A percentile compares a stretch with the other conserved stretches of the same genome.
phyloP scores from a whole-genome alignment of 768 basidiomycete species.

The Lentinula sp. region DNA sequence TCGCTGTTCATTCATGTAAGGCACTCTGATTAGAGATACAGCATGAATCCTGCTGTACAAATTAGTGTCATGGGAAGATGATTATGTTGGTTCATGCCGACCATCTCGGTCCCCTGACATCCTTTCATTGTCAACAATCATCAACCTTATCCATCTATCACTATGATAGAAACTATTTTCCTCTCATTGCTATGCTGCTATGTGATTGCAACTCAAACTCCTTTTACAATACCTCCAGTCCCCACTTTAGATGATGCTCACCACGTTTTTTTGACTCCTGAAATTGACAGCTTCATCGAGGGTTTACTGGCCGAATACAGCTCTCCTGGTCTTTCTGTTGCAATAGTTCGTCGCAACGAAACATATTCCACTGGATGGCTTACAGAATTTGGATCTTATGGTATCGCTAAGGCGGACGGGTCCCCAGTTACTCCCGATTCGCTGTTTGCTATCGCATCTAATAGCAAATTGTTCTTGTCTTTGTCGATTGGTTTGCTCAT shows the following conservation, averaged over 20 bases:
- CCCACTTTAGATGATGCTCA: not conserved
- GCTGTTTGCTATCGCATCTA: constrained; percentile 37
- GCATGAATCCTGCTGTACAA: too few species aligned
- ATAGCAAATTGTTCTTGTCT: constrained; percentile 35
- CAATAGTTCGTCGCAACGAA: constrained; percentile 29
- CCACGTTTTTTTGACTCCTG: constrained; percentile 7
- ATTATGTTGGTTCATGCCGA: too few species aligned
- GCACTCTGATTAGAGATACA: too few species aligned
- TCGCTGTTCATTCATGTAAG: too few species aligned
- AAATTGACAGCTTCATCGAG: constrained; percentile 10
- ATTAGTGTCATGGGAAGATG: too few species aligned
- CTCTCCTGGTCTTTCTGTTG: constrained; percentile 33
- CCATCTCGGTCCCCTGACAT: too few species aligned
- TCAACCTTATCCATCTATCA: too few species aligned
- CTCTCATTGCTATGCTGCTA: not conserved
- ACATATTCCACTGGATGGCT: constrained; percentile 24
- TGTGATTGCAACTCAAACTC: not conserved
- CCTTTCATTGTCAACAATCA: too few species aligned
- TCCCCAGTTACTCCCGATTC: constrained; percentile 35
- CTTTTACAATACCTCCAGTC: not conserved
- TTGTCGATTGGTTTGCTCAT: constrained; percentile 33
- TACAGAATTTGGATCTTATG: constrained; percentile 32
- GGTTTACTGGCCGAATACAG: constrained; percentile 26
- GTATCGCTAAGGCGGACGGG: constrained; percentile 25
- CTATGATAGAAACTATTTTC: not conserved